Percentiles rank a stretch among this genome's conserved stretches.
Evolutionary conservation across 2,329 filamentous ascomycete genomes (phyloP).

Genomic region (Cladosporium phlei): DNA sequence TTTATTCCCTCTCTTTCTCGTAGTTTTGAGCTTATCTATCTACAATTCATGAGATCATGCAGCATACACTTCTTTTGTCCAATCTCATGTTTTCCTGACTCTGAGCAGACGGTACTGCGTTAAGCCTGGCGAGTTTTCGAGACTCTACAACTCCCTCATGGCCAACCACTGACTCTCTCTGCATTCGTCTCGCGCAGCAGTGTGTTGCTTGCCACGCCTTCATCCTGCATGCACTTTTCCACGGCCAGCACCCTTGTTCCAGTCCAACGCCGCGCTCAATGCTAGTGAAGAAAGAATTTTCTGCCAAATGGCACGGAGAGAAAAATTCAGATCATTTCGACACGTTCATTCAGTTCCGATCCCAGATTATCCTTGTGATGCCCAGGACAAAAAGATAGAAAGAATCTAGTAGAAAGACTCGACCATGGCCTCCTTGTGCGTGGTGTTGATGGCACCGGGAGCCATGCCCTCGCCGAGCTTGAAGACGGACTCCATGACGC

Average conservation of each 20-base stretch:
- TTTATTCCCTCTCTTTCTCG: neutral
- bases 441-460: slow-evolving; percentile 72
- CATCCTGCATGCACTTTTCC: too few species aligned
- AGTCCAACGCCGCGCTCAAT: slow-evolving; percentile 12
- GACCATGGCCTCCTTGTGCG: slow-evolving; percentile 95
- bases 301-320: neutral
- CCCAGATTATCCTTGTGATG: too few species aligned
- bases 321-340: neutral
- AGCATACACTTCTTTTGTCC: too few species aligned
- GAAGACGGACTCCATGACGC: slow-evolving; percentile 94
- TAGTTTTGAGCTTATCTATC: neutral
- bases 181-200: too few species aligned
- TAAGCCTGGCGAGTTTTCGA: too few species aligned
- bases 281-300: neutral
- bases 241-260: too few species aligned
- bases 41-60: slow-evolving; percentile 4
- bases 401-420: slow-evolving; percentile 96
- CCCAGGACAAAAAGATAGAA: too few species aligned
- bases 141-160: too few species aligned
- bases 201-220: too few species aligned
- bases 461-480: slow-evolving; percentile 76
- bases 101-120: too few species aligned
- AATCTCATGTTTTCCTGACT: too few species aligned
- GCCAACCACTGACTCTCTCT: too few species aligned
- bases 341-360: neutral